Evolutionary conservation across 768 basidiomycete genomes (phyloP).

Genomic region (Lentinus brumalis): DNA sequence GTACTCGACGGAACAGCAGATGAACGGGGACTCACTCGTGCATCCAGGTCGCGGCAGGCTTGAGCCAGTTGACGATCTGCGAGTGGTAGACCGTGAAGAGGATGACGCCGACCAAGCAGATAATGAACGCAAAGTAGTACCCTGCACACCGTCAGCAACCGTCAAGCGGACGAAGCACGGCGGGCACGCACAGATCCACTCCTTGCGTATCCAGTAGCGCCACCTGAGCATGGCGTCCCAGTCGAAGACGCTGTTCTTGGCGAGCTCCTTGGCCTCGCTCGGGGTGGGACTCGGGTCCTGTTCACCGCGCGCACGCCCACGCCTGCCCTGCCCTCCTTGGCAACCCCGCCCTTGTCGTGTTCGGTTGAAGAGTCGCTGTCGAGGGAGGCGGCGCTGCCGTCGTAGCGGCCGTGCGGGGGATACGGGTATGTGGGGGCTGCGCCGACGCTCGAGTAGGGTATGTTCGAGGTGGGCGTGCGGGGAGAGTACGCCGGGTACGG

Average conservation of each 20-base stretch:
- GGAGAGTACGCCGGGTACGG: constrained; percentile 18
- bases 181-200: constrained; percentile 36
- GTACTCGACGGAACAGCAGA: not conserved
- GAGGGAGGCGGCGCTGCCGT: constrained; percentile 20
- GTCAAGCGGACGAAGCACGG: not conserved
- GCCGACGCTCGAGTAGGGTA: constrained; percentile 16
- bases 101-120: constrained; percentile 36
- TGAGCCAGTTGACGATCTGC: constrained; percentile 68
- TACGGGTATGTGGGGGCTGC: constrained; percentile 16
- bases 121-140: constrained; percentile 35
- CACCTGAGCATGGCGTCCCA: constrained; percentile 32
- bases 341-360: constrained; percentile 8
- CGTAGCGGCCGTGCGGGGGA: constrained; percentile 18
- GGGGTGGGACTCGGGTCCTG: constrained; percentile 40
- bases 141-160: constrained; percentile 21
- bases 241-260: constrained; percentile 29
- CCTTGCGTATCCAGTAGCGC: constrained; percentile 36
- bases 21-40: constrained; percentile 47
- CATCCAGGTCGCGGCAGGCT: constrained; percentile 65
- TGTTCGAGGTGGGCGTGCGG: constrained; percentile 16
- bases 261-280: constrained; percentile 35
- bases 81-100: constrained; percentile 49
- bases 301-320: constrained; percentile 23
- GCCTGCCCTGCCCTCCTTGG: not conserved
- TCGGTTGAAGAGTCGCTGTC: constrained; percentile 15